phyloP scores from a whole-genome alignment of 2,329 filamentous ascomycete species.

The Colletotrichum endophyticum region DNA sequence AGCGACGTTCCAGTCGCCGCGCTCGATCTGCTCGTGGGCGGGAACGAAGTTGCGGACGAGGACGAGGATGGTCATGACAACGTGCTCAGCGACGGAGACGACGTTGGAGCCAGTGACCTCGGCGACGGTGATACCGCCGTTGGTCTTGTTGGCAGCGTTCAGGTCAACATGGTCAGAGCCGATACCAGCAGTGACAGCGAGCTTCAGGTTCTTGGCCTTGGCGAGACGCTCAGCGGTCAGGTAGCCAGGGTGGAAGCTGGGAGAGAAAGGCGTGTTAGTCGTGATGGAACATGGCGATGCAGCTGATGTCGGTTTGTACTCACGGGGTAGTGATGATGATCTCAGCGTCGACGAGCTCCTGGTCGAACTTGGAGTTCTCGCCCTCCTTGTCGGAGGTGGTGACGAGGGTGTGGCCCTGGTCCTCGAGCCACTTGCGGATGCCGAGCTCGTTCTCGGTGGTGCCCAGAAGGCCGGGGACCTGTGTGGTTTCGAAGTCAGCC shows the following conservation, averaged over 20 bases:
- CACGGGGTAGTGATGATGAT: conserved; percentile 99
- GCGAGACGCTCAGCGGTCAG: conserved; percentile 94
- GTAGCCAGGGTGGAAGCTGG: conserved; percentile 96
- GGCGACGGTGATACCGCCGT: conserved; percentile 94
- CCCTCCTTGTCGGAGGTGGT: conserved; percentile 99
- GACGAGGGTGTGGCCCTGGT: conserved; percentile 92
- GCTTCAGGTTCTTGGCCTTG: conserved; percentile 98
- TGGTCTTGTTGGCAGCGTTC: conserved; percentile 96
- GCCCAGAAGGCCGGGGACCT: conserved; percentile 84
- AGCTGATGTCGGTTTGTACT: conserved; percentile 25
- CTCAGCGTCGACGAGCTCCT: conserved; percentile 95
- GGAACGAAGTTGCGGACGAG: conserved; percentile 99
- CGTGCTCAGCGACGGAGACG: conserved; percentile 97
- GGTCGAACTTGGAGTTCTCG: conserved; percentile 89
- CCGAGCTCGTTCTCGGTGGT: conserved; percentile 99
- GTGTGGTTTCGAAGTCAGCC: conserved; percentile 19
- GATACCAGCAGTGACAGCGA: conserved; percentile 96
- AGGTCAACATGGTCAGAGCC: conserved; percentile 98
- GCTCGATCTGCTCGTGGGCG: conserved; percentile 90
- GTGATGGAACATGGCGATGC: neutral
- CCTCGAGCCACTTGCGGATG: conserved; percentile 96
- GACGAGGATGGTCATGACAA: conserved; percentile 97
- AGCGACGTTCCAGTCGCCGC: conserved; percentile 94
- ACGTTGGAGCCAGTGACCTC: conserved; percentile 99
- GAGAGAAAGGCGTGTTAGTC: neutral